A percentile compares a stretch with the other conserved stretches of the same genome.
phyloP scores from a whole-genome alignment of 768 basidiomycete genomes.

The Lactarius hengduanensis region DNA sequence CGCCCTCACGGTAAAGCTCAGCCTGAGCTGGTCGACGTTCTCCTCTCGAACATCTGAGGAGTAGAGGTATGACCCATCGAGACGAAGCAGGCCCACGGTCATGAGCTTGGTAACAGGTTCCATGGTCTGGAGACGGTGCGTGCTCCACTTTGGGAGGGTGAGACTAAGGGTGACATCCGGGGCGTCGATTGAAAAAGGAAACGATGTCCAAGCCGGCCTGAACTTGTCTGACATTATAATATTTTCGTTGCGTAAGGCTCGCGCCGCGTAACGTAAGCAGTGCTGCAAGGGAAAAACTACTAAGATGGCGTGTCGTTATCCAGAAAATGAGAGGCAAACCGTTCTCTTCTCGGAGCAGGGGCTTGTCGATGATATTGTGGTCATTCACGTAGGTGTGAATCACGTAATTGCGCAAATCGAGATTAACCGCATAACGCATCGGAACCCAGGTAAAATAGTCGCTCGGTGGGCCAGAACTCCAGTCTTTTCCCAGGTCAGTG shows the following conservation, averaged over 20 bases:
- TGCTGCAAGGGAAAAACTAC: constrained; percentile 45
- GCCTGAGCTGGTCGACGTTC: constrained; percentile 72
- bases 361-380: constrained; percentile 94
- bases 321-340: constrained; percentile 44
- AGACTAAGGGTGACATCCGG: constrained; percentile 59
- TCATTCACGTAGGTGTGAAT: constrained; percentile 88
- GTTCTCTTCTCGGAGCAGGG: constrained; percentile 78
- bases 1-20: constrained; percentile 58
- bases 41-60: constrained; percentile 64
- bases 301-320: constrained; percentile 5
- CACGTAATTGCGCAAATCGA: constrained; percentile 73
- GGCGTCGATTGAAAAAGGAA: constrained; percentile 63
- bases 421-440: constrained; percentile 66
- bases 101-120: constrained; percentile 62
- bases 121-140: constrained; percentile 65
- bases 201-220: constrained; percentile 62
- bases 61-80: constrained; percentile 75
- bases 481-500: constrained; percentile 89
- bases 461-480: constrained; percentile 78
- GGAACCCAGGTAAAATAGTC: constrained; percentile 85
- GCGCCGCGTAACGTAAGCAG: constrained; percentile 65
- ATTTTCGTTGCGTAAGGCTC: constrained; percentile 50
- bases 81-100: constrained; percentile 50
- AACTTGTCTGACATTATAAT: constrained; percentile 70
- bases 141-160: constrained; percentile 87